A percentile compares a stretch with the other conserved stretches of the same genome.
Conservation (phyloP, 768 basidiomycete species). For the Pleurotus salmoneostramineus region DNA sequence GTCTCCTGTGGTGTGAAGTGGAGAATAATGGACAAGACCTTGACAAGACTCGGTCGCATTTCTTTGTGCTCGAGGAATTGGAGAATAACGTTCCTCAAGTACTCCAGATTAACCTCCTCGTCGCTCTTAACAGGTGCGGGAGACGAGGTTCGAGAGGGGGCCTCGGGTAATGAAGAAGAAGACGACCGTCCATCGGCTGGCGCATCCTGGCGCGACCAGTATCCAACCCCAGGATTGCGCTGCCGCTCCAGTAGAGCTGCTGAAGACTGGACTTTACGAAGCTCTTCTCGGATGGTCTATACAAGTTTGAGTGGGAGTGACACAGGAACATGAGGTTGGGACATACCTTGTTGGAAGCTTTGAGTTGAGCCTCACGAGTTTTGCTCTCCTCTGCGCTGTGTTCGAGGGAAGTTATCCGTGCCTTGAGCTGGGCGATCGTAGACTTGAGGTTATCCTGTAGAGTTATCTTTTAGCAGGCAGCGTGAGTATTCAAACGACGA, state of each 20-base stretch:
- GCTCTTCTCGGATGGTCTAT: conserved; percentile 87
- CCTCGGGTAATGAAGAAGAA: conserved; percentile 28
- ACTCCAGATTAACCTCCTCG: conserved; percentile 94
- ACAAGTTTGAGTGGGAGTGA: background rate
- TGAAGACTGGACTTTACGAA: conserved; percentile 94
- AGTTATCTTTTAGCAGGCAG: background rate
- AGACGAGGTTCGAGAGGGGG: conserved; percentile 30
- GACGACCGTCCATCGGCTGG: conserved; percentile 37
- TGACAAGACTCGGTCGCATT: conserved; percentile 94
- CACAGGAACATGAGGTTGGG: background rate
- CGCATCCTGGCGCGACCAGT: conserved; percentile 59
- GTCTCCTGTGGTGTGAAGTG: conserved; percentile 96
- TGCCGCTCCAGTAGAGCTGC: conserved; percentile 86
- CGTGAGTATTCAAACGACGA: background rate
- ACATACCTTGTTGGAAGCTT: conserved; percentile 73
- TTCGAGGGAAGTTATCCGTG: conserved; percentile 52
- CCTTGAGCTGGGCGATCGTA: conserved; percentile 31
- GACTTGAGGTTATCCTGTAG: background rate
- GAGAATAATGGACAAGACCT: conserved; percentile 88
- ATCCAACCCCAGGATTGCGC: conserved; percentile 91
- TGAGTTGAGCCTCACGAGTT: conserved; percentile 64
- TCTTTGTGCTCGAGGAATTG: conserved; percentile 99
- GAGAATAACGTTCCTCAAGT: conserved; percentile 91
- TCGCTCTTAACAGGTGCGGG: conserved; percentile 48
- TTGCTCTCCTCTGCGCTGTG: conserved; percentile 72